phyloP scores from a whole-genome alignment of 306 rosid species.

The Quercus bicolor region DNA sequence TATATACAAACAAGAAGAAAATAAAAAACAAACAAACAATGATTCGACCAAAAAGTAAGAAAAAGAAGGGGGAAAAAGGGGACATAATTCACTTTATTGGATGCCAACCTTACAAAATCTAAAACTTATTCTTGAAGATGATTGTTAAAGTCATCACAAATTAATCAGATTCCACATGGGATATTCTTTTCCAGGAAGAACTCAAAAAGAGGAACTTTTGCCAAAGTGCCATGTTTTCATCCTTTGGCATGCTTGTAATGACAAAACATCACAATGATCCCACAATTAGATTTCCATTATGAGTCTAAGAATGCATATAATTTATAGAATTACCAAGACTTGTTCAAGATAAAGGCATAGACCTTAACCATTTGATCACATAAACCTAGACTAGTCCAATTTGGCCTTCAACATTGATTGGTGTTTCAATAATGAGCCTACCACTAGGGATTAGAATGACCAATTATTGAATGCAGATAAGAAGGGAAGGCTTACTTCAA shows the following conservation, averaged over 20 bases:
- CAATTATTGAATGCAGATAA: conserved; percentile 36
- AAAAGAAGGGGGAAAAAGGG: too few relatives aligned
- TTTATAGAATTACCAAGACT: too few relatives aligned
- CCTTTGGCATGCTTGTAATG: not conserved
- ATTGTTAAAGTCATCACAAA: not conserved
- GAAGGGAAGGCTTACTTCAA: conserved; percentile 32
- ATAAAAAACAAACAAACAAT: too few relatives aligned
- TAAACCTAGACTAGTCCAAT: not conserved
- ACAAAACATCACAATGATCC: not conserved
- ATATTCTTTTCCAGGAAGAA: not conserved
- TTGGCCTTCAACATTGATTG: not conserved
- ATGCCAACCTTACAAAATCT: too few relatives aligned
- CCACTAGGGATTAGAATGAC: conserved; percentile 20
- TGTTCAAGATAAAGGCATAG: not conserved
- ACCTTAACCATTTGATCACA: not conserved
- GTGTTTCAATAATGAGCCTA: not conserved
- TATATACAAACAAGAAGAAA: too few relatives aligned
- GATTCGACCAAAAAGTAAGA: too few relatives aligned
- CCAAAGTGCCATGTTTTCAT: not conserved
- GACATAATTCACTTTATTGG: too few relatives aligned
- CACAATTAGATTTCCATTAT: not conserved
- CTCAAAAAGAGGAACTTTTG: not conserved
- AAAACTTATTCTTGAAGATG: too few relatives aligned
- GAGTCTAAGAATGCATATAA: too few relatives aligned
- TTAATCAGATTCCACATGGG: not conserved